Percentiles rank a stretch among this genome's conserved stretches.
Evolutionary conservation across 176 grass and related monocot genomes (phyloP).

Genomic region (Aegilops sharonensis): DNA sequence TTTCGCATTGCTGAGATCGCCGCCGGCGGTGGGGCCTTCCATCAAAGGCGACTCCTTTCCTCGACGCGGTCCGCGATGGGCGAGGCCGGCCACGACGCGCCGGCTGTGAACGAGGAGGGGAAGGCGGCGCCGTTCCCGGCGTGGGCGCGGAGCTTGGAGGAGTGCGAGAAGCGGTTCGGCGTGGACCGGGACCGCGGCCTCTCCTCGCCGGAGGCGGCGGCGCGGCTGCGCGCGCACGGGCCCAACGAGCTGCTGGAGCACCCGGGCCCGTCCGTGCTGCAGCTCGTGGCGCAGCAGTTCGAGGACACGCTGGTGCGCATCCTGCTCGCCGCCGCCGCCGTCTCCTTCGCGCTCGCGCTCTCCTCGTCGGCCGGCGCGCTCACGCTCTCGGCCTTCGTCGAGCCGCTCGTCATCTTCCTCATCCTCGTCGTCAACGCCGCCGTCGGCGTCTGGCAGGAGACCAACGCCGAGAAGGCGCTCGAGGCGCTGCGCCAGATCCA

Average conservation of each 20-base stretch:
- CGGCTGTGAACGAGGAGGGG: not conserved
- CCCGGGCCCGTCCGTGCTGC: constrained; percentile 61
- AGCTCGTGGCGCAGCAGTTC: constrained; percentile 69
- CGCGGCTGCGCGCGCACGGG: constrained; percentile 34
- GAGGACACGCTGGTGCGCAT: constrained; percentile 88
- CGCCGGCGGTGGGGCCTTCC: not conserved
- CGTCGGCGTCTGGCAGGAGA: constrained; percentile 92
- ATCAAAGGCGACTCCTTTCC: no score
- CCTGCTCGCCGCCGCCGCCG: constrained; percentile 76
- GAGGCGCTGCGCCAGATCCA: constrained; percentile 86
- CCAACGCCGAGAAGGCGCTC: constrained; percentile 85
- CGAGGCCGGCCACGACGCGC: constrained; percentile 45
- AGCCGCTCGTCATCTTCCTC: constrained; percentile 94
- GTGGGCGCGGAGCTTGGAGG: constrained; percentile 59
- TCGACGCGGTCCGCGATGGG: constrained; percentile 43
- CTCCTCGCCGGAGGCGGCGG: constrained; percentile 32
- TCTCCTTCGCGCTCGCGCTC: constrained; percentile 87
- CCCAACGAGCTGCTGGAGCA: constrained; percentile 85
- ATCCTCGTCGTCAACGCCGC: constrained; percentile 90
- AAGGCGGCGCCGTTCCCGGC: constrained; percentile 51
- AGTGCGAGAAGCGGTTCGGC: constrained; percentile 50
- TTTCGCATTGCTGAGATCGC: not conserved
- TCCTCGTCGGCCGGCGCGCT: constrained; percentile 31
- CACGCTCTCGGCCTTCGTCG: constrained; percentile 76
- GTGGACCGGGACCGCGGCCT: constrained; percentile 31